Base-by-base conservation (phyloP, 371 early-diverging fungal species). In the Thermomucor indicae-seudaticae region DNA sequence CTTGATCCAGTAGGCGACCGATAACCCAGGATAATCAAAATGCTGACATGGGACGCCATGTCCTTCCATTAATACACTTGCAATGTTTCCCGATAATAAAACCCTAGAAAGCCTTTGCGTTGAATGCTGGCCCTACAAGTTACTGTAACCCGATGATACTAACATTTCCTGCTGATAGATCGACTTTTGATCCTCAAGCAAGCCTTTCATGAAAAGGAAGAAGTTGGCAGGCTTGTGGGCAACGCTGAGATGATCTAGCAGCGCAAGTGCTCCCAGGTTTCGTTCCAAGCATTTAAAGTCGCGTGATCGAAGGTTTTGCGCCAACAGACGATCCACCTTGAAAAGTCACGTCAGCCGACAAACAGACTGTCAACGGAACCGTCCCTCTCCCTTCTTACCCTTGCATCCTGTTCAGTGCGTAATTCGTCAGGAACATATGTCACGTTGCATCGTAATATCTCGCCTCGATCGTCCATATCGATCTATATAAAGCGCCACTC, bases 101-200 rank as follows among this genome's bases (percentile, higher is more conserved):
- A 58, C 27, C 47, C 70, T 70, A 50, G 7, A 6, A 17, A 29
- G 11, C 16, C n/a, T 30, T n/a, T 6, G 7, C 22, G 1, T 23
- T 24, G 38, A 27, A 47, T 19, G 1, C 7, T 17, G 7, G 19
- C n/a, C 19, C 41, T 40, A 8, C 41, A 40, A 17, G 41, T 19
- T 7, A 7, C 6, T 4, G 31, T 5, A 4, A 12, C 12, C 19
- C 16, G 37, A 14, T 11, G 11, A 27, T 5, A 25, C 69, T 53
- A 70, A 79, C 82, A 72, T 55, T 51, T 54, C 49, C 31, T 57
- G 44, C 25, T 56, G 58, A 29, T 70, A 92, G 80, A 99, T 99
- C 53, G 99, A 97, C 88, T 76, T 98, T 58, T 79, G 92, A 1
- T 97, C 96, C 76, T 96, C 96, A 1, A 74, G 83, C 40, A 81